phyloP scores from a whole-genome alignment of 176 grass and related monocot genomes.

The Panicum miliaceum region DNA sequence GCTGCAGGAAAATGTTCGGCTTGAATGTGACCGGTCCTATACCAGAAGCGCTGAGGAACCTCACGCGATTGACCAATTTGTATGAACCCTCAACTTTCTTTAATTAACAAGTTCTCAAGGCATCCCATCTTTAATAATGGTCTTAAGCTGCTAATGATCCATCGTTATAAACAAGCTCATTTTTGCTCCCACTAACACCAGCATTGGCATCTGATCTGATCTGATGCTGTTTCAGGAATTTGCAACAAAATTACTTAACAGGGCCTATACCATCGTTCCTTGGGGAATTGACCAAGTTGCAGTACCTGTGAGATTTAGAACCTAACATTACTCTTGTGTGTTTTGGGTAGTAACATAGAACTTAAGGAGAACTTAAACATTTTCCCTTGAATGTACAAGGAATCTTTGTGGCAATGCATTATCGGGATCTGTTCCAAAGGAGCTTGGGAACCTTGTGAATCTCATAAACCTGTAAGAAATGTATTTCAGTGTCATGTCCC shows the following conservation, averaged over 20 bases:
- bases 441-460: conserved; percentile 67
- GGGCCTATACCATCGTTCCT: conserved; percentile 69
- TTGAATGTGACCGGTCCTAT: conserved; percentile 51
- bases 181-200: too few relatives aligned
- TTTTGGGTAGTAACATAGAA: too few relatives aligned
- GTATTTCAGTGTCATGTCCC: not conserved
- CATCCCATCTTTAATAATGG: too few relatives aligned
- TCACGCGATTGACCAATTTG: conserved; percentile 62
- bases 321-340: not conserved
- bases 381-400: conserved; percentile 52
- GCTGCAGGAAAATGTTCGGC: conserved; percentile 55
- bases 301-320: conserved; percentile 54
- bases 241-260: conserved; percentile 29
- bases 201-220: not conserved
- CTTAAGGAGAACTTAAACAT: not conserved
- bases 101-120: too few relatives aligned
- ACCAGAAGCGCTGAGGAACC: conserved; percentile 63
- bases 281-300: conserved; percentile 61
- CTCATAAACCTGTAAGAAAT: conserved; percentile 54
- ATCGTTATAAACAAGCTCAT: too few relatives aligned
- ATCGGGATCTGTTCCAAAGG: conserved; percentile 75
- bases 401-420: conserved; percentile 65
- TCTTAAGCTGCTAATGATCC: too few relatives aligned
- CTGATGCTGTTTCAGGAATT: conserved; percentile 54
- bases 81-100: conserved; percentile 37